A percentile compares a stretch with the other conserved stretches of the same genome.
phyloP scores from a whole-genome alignment of 805 yeast species.

The Metschnikowia cerradonensis region DNA sequence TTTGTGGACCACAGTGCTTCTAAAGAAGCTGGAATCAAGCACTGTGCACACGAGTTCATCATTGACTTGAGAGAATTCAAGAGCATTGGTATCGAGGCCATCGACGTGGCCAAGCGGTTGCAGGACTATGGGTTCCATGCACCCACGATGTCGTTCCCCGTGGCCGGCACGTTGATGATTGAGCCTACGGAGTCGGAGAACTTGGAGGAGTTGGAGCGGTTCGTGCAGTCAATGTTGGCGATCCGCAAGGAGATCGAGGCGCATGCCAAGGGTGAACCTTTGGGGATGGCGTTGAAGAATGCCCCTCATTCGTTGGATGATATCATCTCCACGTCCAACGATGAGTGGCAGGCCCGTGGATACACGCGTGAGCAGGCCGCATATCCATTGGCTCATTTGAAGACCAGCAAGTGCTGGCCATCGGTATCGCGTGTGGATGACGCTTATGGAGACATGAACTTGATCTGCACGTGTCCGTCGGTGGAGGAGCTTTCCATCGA shows the following conservation, averaged over 20 bases:
- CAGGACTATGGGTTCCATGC: conserved; percentile 99
- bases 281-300: conserved; percentile 72
- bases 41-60: conserved; percentile 96
- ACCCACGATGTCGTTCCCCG: conserved; percentile 98
- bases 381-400: conserved; percentile 76
- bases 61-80: conserved; percentile 86
- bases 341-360: conserved; percentile 80
- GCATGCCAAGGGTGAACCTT: conserved; percentile 59
- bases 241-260: conserved; percentile 80
- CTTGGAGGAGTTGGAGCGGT: conserved; percentile 81
- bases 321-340: conserved; percentile 51
- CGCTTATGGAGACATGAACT: conserved; percentile 87
- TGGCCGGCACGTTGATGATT: conserved; percentile 94
- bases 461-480: conserved; percentile 89
- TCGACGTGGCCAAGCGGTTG: conserved; percentile 92
- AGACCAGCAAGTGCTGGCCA: conserved; percentile 88
- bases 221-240: conserved; percentile 79
- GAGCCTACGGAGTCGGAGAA: conserved; percentile 98
- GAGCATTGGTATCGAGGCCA: conserved; percentile 79
- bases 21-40: conserved; percentile 50
- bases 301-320: conserved; percentile 92
- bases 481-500: conserved; percentile 63
- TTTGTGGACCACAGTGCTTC: conserved; percentile 52
- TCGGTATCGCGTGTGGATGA: conserved; percentile 90
- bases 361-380: conserved; percentile 93